A percentile compares a stretch with the other conserved stretches of the same genome.
phyloP scores from a whole-genome alignment of 2,329 filamentous ascomycete genomes.

The Aspergillus viridinutans region DNA sequence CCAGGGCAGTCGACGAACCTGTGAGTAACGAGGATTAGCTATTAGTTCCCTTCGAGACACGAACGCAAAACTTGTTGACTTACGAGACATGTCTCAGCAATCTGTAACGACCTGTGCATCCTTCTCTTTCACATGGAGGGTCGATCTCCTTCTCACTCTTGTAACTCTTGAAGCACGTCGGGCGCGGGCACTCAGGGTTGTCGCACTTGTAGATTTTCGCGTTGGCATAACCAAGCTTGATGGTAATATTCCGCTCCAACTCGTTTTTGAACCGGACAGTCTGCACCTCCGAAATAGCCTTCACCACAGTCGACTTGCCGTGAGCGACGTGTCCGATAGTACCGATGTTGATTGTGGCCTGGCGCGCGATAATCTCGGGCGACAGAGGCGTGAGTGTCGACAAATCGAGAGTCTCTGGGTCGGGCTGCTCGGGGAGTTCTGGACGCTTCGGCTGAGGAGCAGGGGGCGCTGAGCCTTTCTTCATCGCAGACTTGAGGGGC shows the following conservation, averaged over 20 bases:
- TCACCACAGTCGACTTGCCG: slow-evolving; percentile 98
- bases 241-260: slow-evolving; percentile 97
- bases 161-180: slow-evolving; percentile 93
- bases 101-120: slow-evolving; percentile 81
- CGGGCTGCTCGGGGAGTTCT: slow-evolving; percentile 80
- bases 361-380: slow-evolving; percentile 93
- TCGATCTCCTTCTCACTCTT: slow-evolving; percentile 99
- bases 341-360: slow-evolving; percentile 98
- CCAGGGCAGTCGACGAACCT: slow-evolving; percentile 98
- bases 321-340: slow-evolving; percentile 98
- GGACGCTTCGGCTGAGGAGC: slow-evolving; percentile 58
- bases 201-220: slow-evolving; percentile 99
- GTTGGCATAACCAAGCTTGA: slow-evolving; percentile 99
- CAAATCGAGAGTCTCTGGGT: slow-evolving; percentile 84
- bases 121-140: slow-evolving; percentile 89
- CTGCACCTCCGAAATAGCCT: slow-evolving; percentile 98
- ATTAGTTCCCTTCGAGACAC: neutral
- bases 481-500: slow-evolving; percentile 78
- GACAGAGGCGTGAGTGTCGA: slow-evolving; percentile 76
- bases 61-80: slow-evolving; percentile 38
- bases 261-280: slow-evolving; percentile 99
- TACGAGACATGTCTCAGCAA: slow-evolving; percentile 89
- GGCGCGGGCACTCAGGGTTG: slow-evolving; percentile 82
- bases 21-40: slow-evolving; percentile 12
- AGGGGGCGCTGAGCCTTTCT: slow-evolving; percentile 57